Evolutionary conservation across 768 basidiomycete species (phyloP).

Genomic region (Mycena polygramma): DNA sequence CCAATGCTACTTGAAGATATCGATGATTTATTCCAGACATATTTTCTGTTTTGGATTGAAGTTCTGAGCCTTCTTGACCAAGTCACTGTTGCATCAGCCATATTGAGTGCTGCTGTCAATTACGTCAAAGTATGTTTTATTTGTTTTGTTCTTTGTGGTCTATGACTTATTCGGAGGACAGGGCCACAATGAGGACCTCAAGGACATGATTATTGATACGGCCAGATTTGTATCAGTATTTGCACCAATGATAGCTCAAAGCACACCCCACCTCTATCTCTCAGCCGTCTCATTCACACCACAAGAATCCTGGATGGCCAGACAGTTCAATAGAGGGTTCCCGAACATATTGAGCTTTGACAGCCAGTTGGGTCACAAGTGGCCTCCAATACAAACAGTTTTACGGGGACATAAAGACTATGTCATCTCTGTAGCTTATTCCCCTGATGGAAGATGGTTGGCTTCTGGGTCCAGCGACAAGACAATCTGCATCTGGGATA

Average conservation of each 20-base stretch:
- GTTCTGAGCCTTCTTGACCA: neutral
- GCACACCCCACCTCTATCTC: neutral
- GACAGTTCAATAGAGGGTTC: neutral
- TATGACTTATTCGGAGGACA: too few relatives aligned
- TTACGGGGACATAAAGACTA: too few relatives aligned
- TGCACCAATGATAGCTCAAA: neutral
- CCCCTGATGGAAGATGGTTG: neutral
- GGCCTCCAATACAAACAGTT: too few relatives aligned
- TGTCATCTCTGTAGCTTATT: neutral
- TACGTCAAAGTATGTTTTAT: neutral
- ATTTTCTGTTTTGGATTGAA: conserved; percentile 20
- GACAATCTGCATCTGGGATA: too few relatives aligned
- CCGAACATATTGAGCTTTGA: too few relatives aligned
- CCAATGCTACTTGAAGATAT: neutral
- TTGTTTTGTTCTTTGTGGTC: neutral
- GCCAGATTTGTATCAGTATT: neutral
- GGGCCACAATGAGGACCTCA: too few relatives aligned
- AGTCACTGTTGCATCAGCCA: neutral
- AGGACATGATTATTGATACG: too few relatives aligned
- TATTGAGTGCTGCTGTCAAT: too few relatives aligned
- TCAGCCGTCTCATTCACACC: neutral
- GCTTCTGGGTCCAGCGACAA: too few relatives aligned
- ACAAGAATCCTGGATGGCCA: neutral
- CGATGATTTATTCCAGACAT: neutral
- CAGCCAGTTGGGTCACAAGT: neutral